Base-by-base conservation (phyloP, 2,329 filamentous ascomycete species). In the Colletotrichum higginsianum region DNA sequence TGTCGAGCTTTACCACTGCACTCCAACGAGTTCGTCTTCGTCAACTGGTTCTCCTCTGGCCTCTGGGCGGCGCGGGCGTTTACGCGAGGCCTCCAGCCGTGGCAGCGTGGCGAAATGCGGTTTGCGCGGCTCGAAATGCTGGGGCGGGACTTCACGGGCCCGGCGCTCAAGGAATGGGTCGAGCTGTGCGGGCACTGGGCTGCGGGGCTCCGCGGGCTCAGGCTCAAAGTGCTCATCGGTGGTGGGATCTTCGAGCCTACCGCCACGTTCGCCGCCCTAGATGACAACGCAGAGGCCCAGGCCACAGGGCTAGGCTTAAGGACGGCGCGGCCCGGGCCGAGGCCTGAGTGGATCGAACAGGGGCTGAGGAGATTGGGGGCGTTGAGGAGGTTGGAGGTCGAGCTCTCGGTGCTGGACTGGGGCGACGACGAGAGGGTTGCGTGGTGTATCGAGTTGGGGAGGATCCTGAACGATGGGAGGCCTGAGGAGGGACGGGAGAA, bases 11-110 rank as follows among this genome's bases (percentile, higher is more conserved):
- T 86, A 2, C 83, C 86, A 2, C 86, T 85, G 73, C 73, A 76
- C 9, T 69, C 76, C 26, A 86, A 85, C 76, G 84, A 86, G 62
- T 87, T 87, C 68, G 80, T 81, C 30, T 87, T 86, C 71, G 78
- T 82, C 47, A 84, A 83, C 53, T 84, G 83, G 82, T 85, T 85
- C 76, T 79, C 82, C 15, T 84, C 83, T 16, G 86, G 85, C 0
- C 75, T 86, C 4, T 81, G 81, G 74, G 80, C 84, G 0, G 85
- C 84, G 0, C 75, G 80, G 11, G 77, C 78, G 0, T 83, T 86
- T 65, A 78, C 80, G 2, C 73, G 77, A 16, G 75, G 75, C 2
- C 75, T 85, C 30, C 64, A 67, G 44, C 73, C 78, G 3, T 87
- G 86, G 86, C 85, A 88, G 79, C 76, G 78, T 4, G 74, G 74